phyloP scores from a whole-genome alignment of 2,329 filamentous ascomycete species.

The Fusarium abutilonis region DNA sequence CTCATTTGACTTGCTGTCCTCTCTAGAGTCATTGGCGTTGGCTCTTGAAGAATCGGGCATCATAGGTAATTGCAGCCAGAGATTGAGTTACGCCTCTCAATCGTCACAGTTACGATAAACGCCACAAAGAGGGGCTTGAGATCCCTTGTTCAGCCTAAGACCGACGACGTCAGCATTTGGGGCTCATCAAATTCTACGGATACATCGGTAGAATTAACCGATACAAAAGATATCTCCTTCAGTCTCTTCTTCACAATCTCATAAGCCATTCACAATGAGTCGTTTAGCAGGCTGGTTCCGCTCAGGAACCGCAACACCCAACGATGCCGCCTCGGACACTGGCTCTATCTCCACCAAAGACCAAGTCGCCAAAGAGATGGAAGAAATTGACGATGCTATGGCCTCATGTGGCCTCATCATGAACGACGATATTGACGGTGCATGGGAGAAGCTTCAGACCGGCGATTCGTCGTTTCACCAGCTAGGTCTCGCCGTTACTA shows the following conservation, averaged over 20 bases:
- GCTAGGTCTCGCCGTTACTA: conserved; percentile 81
- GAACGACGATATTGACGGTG: conserved; percentile 88
- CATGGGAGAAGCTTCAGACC: conserved; percentile 76
- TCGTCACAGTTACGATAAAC: conserved; percentile 12
- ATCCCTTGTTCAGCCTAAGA: conserved; percentile 33
- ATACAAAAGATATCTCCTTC: neutral
- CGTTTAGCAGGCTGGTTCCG: conserved; percentile 64
- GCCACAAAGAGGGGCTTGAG: conserved; percentile 36
- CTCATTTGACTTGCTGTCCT: neutral
- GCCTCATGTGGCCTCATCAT: conserved; percentile 77
- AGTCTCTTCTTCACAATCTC: too few relatives aligned
- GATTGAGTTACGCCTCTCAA: conserved; percentile 1
- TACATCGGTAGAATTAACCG: neutral
- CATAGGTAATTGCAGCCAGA: neutral
- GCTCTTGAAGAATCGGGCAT: neutral
- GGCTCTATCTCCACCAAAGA: conserved; percentile 40
- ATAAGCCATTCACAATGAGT: conserved; percentile 52
- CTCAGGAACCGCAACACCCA: conserved; percentile 48
- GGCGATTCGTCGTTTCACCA: conserved; percentile 88
- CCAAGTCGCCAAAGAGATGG: conserved; percentile 57
- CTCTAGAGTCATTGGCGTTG: neutral
- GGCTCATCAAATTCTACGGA: conserved; percentile 21
- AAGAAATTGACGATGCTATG: conserved; percentile 69
- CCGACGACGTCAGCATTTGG: conserved; percentile 36
- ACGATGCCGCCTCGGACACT: conserved; percentile 47